Percentiles rank a stretch among this genome's conserved stretches.
phyloP scores from a whole-genome alignment of 108 stramenopile species.

The Phaeodactylum tricornutum region DNA sequence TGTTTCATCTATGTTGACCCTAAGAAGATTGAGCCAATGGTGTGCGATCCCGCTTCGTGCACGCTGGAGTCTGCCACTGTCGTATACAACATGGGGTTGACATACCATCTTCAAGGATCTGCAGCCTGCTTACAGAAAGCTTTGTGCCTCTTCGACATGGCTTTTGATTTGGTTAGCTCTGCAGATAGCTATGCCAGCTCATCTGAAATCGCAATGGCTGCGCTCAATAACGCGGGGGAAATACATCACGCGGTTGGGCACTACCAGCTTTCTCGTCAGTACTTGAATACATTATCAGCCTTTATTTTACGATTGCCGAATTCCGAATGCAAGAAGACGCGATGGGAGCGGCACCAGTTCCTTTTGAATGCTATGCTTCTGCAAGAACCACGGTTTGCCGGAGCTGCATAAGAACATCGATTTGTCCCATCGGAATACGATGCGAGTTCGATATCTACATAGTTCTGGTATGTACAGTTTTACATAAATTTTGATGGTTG shows the following conservation, averaged over 20 bases:
- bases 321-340: background rate
- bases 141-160: background rate
- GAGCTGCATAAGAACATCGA: background rate
- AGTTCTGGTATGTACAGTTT: too few species aligned
- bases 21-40: too few species aligned
- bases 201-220: background rate
- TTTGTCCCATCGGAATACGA: too few species aligned
- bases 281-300: background rate
- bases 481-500: too few species aligned
- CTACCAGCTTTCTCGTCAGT: background rate
- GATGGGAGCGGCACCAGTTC: background rate
- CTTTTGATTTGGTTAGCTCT: background rate
- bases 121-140: background rate
- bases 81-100: slow-evolving; percentile 1
- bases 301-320: background rate
- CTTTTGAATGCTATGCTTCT: background rate
- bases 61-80: background rate
- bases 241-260: background rate
- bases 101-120: background rate
- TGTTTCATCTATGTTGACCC: too few species aligned
- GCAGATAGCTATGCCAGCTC: background rate
- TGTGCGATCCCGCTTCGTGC: background rate
- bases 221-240: background rate
- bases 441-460: too few species aligned
- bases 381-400: background rate